A percentile compares a stretch with the other conserved stretches of the same genome.
phyloP scores from a whole-genome alignment of 2,329 filamentous ascomycete genomes.

The Kalaharituber pfeilii region DNA sequence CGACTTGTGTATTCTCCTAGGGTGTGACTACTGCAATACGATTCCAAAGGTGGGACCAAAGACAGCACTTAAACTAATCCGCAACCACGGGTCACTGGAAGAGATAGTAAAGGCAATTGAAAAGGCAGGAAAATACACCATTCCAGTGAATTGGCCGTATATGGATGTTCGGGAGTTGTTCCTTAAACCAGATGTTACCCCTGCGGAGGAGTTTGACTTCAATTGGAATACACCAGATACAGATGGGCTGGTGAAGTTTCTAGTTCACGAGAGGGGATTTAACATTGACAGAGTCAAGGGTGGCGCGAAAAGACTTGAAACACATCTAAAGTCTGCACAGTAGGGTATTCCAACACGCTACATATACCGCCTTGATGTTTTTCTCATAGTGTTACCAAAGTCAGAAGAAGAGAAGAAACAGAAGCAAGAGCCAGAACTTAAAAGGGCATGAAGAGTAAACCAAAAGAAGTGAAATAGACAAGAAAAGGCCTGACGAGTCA shows the following conservation, averaged over 20 bases:
- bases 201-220: constrained; percentile 81
- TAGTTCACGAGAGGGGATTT: constrained; percentile 91
- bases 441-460: too few species aligned
- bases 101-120: constrained; percentile 70
- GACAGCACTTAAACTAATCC: constrained; percentile 84
- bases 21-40: constrained; percentile 93
- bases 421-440: too few species aligned
- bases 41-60: constrained; percentile 86
- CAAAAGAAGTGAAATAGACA: too few species aligned
- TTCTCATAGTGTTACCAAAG: too few species aligned
- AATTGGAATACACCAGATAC: constrained; percentile 93
- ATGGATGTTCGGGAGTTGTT: constrained; percentile 82
- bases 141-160: constrained; percentile 96
- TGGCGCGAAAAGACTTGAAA: constrained; percentile 61
- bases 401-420: too few species aligned
- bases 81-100: constrained; percentile 76
- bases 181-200: constrained; percentile 71
- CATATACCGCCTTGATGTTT: too few species aligned
- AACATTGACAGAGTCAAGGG: constrained; percentile 80
- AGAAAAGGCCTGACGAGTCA: too few species aligned
- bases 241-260: constrained; percentile 72
- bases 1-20: constrained; percentile 90
- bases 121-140: constrained; percentile 57
- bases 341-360: constrained; percentile 34
- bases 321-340: constrained; percentile 79